Conservation (phyloP, 2,329 filamentous ascomycete genomes). For the Xylaria sp. region DNA sequence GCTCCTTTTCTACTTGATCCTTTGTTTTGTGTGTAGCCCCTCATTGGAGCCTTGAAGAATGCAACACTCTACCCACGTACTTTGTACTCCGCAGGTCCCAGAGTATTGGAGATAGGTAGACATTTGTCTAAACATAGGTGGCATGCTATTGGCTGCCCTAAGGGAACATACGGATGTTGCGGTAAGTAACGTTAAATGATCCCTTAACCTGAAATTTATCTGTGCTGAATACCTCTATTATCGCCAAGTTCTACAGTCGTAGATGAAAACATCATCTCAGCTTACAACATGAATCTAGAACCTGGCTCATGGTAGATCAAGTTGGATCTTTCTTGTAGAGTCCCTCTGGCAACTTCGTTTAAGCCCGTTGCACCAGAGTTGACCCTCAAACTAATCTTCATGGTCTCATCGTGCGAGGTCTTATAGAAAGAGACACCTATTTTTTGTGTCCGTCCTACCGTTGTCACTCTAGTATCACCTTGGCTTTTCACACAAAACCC, state of each 20-base stretch:
- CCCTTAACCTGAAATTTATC: not conserved
- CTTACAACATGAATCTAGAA: not conserved
- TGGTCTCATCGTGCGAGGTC: not conserved
- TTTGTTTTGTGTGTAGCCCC: not conserved
- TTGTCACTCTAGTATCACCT: not conserved
- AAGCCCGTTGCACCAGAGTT: not conserved
- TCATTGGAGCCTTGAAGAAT: not conserved
- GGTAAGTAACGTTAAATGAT: not conserved
- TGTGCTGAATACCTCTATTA: not conserved
- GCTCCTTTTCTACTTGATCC: constrained; percentile 14
- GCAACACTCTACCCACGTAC: not conserved
- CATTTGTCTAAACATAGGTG: not conserved
- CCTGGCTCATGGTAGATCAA: not conserved
- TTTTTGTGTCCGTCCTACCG: not conserved
- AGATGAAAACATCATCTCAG: not conserved
- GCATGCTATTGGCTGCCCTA: not conserved
- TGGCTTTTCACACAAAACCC: not conserved
- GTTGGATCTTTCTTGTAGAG: not conserved
- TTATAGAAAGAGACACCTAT: not conserved
- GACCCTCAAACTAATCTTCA: not conserved
- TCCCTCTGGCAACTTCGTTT: not conserved
- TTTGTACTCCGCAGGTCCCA: not conserved
- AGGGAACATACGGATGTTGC: not conserved
- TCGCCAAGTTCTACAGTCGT: not conserved
- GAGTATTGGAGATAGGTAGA: not conserved